Base-by-base conservation (phyloP, 345 rosid genomes). In the Hibiscus syriacus region DNA sequence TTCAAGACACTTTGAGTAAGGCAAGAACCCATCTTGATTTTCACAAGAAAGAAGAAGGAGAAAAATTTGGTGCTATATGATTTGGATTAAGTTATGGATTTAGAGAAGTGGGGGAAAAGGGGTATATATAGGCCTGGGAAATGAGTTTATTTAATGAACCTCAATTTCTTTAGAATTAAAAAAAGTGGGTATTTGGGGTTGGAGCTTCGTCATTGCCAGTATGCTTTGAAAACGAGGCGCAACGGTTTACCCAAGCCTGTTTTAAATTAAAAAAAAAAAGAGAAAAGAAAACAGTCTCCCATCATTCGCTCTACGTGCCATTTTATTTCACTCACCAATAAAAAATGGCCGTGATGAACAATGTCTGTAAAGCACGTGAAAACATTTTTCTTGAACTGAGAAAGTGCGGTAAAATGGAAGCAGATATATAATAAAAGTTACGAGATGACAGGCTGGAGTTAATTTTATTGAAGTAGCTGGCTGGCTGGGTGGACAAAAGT, bases 11-110 rank as follows among this genome's bases (percentile, higher is more conserved):
- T 55, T 55, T 74, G 56, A 16, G 71, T 20, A 39, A 60, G 23
- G 26, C 70, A 63, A 26, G 84, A 77, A 74, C 70, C 77, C 92
- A 88, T 69, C 81, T n/a, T 55, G 59, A 4, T 54, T 54, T 74
- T 7, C 26, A 12, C 22, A 34, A 12, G 17, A 6, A 39, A 25
- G 17, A 71, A 53, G 13, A 55, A 54, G 8, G 11, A 23, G 25
- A 53, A 20, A 1, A 26, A 17, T 39, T 13, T 14, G 4, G 7
- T 17, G 26, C 22, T 74, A 1, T 36, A 41, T 0, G 45, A 39
- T 55, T 25, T 70, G 4, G 8, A 9, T 38, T 58, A 57, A 32
- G 70, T 6, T 6, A 38, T 27, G 68, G 55, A 26, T 36, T 11
- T 0, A 4, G n/a, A 55, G 12, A 50, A 34, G n/a, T 19, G 50